phyloP scores from a whole-genome alignment of 2,329 filamentous ascomycete genomes.

The Ophiostoma piceae region DNA sequence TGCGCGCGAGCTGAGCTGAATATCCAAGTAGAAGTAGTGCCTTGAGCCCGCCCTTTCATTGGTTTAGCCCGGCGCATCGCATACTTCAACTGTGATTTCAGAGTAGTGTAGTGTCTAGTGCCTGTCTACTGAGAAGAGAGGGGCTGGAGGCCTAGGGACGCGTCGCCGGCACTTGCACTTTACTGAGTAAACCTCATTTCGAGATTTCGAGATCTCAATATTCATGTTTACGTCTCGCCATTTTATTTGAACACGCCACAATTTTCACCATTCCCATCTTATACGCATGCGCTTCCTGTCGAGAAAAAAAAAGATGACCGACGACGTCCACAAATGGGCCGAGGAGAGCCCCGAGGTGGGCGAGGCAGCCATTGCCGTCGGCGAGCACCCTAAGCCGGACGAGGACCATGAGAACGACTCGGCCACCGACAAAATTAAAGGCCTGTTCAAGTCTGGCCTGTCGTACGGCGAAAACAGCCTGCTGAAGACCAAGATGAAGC shows the following conservation, averaged over 20 bases:
- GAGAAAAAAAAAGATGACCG: neutral
- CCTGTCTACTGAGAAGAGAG: neutral
- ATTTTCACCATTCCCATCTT: neutral
- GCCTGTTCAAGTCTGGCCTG: conserved; percentile 22
- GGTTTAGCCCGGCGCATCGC: neutral
- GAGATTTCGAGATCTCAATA: neutral
- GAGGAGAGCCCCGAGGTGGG: conserved; percentile 22
- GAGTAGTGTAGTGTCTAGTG: neutral
- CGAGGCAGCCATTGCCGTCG: conserved; percentile 21
- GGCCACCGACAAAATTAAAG: conserved; percentile 27
- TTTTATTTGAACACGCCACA: neutral
- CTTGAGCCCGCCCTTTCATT: neutral
- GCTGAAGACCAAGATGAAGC: conserved; percentile 38
- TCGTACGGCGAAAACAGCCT: conserved; percentile 31
- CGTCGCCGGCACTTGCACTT: neutral
- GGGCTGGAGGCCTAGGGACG: neutral
- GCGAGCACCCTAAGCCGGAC: conserved; percentile 4
- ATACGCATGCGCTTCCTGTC: neutral
- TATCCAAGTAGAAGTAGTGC: neutral
- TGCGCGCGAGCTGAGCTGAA: neutral
- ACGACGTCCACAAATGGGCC: conserved; percentile 15
- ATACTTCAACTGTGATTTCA: neutral
- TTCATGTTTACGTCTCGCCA: neutral
- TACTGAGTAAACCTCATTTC: neutral
- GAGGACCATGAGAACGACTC: conserved; percentile 15